Evolutionary conservation across 2,329 filamentous ascomycete genomes (phyloP).

Genomic region (Claviceps sp.): DNA sequence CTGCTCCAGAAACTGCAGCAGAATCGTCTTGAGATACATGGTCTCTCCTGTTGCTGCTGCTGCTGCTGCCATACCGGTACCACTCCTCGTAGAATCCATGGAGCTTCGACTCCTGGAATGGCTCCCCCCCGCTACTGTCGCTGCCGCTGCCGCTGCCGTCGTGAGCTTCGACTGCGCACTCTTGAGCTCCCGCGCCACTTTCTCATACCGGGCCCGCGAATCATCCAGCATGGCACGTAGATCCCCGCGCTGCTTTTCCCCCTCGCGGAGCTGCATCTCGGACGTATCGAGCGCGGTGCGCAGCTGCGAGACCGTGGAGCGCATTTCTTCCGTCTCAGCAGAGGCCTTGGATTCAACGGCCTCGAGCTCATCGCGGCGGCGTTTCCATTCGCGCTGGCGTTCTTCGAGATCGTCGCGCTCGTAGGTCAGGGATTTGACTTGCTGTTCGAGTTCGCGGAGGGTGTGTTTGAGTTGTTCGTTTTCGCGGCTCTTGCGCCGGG

Average conservation of each 20-base stretch:
- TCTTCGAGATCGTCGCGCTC: conserved; percentile 69
- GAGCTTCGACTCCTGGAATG: conserved; percentile 30
- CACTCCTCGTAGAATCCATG: conserved; percentile 23
- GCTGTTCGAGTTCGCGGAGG: conserved; percentile 68
- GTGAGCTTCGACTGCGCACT: conserved; percentile 33
- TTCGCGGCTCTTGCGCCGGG: conserved; percentile 65
- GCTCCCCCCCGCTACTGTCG: conserved; percentile 14
- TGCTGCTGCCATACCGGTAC: conserved; percentile 12
- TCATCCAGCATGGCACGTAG: conserved; percentile 68
- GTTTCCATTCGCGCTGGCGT: conserved; percentile 60
- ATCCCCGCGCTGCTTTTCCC: conserved; percentile 70
- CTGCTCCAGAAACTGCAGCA: conserved; percentile 70
- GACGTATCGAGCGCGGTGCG: conserved; percentile 73
- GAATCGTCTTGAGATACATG: conserved; percentile 66
- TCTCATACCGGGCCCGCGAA: conserved; percentile 62
- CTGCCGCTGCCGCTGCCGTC: conserved; percentile 18
- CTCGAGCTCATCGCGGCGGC: conserved; percentile 64
- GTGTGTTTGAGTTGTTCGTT: conserved; percentile 72
- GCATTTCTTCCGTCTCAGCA: conserved; percentile 63
- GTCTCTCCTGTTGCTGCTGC: conserved; percentile 27
- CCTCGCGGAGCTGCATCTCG: conserved; percentile 69
- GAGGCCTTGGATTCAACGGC: conserved; percentile 51
- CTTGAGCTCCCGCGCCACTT: conserved; percentile 56
- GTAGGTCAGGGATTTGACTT: conserved; percentile 53
- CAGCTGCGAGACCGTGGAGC: conserved; percentile 62